These are phyloP conservation scores for Malus hybrid DNA, from an alignment of 331 rosid genomes.

Conservation along the genomic window DNA sequence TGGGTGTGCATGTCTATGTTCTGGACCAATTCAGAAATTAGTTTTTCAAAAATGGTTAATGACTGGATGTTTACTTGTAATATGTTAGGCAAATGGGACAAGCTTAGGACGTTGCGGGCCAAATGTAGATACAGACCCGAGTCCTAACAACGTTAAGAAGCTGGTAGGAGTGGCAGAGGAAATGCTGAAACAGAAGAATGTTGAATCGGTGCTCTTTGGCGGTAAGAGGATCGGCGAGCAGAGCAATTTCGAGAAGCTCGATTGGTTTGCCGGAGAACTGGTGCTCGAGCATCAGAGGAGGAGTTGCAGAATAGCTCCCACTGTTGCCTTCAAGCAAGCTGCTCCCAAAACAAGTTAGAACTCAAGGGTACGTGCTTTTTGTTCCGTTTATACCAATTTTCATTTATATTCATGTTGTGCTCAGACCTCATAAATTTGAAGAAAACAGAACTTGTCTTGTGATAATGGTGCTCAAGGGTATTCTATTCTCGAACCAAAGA, in stretches of 20 bases:
- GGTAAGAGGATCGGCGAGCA: slow-evolving; percentile 82
- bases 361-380: slow-evolving; percentile 34
- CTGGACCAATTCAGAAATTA: background rate
- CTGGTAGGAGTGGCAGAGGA: slow-evolving; percentile 71
- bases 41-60: background rate
- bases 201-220: slow-evolving; percentile 87
- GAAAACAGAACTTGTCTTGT: background rate
- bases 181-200: slow-evolving; percentile 95
- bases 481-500: no score
- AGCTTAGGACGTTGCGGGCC: slow-evolving; percentile 73
- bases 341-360: slow-evolving; percentile 44
- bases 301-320: slow-evolving; percentile 99
- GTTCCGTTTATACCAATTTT: slow-evolving; percentile 11
- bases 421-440: background rate
- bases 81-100: slow-evolving; percentile 72
- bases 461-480: background rate
- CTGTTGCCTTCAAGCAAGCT: slow-evolving; percentile 99
- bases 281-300: slow-evolving; percentile 98
- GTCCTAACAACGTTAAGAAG: slow-evolving; percentile 72
- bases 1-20: background rate
- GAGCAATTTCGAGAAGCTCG: slow-evolving; percentile 85
- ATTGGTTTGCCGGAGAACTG: slow-evolving; percentile 95
- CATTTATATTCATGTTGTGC: background rate
- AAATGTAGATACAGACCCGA: slow-evolving; percentile 78
- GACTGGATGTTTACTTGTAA: slow-evolving; percentile 8